These are phyloP conservation scores for Chlamydomonas sphaeroides DNA, from an alignment of 139 green algal species.

Conservation along the genomic window DNA sequence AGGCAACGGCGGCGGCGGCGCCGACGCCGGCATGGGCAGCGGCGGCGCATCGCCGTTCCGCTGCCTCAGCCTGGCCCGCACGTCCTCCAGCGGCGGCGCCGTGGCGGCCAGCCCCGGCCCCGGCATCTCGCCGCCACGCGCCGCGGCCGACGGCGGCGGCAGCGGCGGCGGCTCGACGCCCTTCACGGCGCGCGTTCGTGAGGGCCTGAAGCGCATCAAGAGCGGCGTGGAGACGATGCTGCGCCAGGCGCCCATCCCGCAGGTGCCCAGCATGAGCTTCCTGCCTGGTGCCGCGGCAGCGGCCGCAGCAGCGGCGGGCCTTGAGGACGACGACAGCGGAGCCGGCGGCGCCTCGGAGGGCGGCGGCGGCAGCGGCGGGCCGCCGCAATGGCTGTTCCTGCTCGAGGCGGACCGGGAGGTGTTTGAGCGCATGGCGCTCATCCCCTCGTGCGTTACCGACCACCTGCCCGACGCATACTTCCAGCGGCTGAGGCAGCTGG, in stretches of 20 bases:
- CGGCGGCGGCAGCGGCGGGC: neutral
- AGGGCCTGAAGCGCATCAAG: conserved; percentile 31
- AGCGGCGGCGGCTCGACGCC: neutral
- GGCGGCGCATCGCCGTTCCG: neutral
- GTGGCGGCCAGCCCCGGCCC: too few relatives aligned
- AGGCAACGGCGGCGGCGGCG: neutral
- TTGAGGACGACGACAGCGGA: too few relatives aligned
- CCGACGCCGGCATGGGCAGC: neutral
- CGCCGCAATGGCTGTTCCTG: conserved; percentile 30
- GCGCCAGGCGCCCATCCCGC: conserved; percentile 16
- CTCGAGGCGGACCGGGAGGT: conserved; percentile 37
- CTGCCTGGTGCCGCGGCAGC: neutral
- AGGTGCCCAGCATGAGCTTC: conserved; percentile 7
- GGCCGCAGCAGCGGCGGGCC: neutral
- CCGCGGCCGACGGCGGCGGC: neutral
- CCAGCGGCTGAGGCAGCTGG: conserved; percentile 30
- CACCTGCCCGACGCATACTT: conserved; percentile 35
- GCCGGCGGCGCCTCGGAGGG: neutral
- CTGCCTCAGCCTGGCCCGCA: neutral
- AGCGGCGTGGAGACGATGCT: conserved; percentile 34
- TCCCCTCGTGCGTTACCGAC: conserved; percentile 15
- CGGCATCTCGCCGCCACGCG: neutral
- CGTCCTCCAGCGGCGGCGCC: too few relatives aligned
- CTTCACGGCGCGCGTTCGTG: conserved; percentile 15
- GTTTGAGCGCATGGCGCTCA: conserved; percentile 24